phyloP scores from a whole-genome alignment of 2,329 filamentous ascomycete genomes.

The Colletotrichum liaoningense region DNA sequence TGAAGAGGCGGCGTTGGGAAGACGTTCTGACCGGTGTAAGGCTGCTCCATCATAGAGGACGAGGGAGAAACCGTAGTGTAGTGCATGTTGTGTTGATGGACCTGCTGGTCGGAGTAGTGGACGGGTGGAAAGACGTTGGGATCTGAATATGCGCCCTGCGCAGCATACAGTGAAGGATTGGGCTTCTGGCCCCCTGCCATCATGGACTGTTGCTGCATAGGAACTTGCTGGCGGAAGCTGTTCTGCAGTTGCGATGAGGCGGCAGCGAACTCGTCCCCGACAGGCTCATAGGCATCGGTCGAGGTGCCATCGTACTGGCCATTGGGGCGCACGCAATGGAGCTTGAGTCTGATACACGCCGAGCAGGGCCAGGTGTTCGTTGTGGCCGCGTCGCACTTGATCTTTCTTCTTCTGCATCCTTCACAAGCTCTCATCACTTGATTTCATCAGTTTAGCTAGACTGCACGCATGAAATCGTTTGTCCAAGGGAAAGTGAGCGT shows the following conservation, averaged over 20 bases:
- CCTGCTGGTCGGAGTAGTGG: conserved; percentile 58
- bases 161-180: conserved; percentile 58
- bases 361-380: conserved; percentile 98
- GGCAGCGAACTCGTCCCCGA: conserved; percentile 47
- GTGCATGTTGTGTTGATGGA: conserved; percentile 59
- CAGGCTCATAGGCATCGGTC: conserved; percentile 59
- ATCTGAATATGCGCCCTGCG: conserved; percentile 61
- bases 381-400: conserved; percentile 97
- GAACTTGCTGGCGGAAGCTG: conserved; percentile 62
- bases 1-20: conserved; percentile 67
- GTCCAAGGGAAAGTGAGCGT: conserved; percentile 42
- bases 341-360: conserved; percentile 89
- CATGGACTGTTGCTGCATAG: conserved; percentile 61
- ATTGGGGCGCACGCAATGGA: conserved; percentile 91
- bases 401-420: conserved; percentile 93
- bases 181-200: conserved; percentile 55
- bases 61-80: conserved; percentile 65
- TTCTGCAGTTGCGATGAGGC: conserved; percentile 53
- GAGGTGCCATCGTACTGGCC: conserved; percentile 76
- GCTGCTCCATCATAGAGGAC: conserved; percentile 62
- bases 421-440: conserved; percentile 97
- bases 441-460: conserved; percentile 19
- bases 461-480: neutral
- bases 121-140: conserved; percentile 59
- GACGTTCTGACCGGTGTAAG: conserved; percentile 60